These are phyloP conservation scores for Viola pubescens DNA, from an alignment of 441 rosid genomes.

Conservation along the genomic window DNA sequence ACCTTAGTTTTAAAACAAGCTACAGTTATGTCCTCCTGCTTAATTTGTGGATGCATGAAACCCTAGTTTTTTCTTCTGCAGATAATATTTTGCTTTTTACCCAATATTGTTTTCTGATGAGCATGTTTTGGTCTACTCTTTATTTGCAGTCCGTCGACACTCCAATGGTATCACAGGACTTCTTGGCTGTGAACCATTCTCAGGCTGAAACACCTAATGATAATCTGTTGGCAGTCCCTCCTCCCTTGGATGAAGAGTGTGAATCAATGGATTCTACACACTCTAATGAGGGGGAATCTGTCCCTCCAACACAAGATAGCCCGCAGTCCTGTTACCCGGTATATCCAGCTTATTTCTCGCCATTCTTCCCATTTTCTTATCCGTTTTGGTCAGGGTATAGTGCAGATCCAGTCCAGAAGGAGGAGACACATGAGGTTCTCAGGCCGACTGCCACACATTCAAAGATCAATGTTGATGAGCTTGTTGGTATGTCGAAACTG, in stretches of 20 bases:
- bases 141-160: slow-evolving; percentile 48
- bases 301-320: slow-evolving; percentile 35
- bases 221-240: slow-evolving; percentile 34
- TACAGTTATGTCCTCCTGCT: neutral
- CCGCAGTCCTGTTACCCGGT: slow-evolving; percentile 49
- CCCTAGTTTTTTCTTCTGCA: neutral
- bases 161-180: slow-evolving; percentile 49
- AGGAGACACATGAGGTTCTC: slow-evolving; percentile 64
- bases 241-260: slow-evolving; percentile 62
- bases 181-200: slow-evolving; percentile 29
- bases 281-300: slow-evolving; percentile 55
- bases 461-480: slow-evolving; percentile 62
- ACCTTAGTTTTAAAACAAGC: too few relatives aligned
- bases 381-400: slow-evolving; percentile 58
- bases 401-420: slow-evolving; percentile 29
- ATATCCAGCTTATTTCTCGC: slow-evolving; percentile 66
- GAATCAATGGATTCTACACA: slow-evolving; percentile 91
- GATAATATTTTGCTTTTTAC: neutral
- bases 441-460: slow-evolving; percentile 69
- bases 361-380: slow-evolving; percentile 51
- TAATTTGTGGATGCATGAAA: neutral
- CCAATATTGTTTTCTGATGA: neutral
- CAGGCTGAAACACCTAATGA: slow-evolving; percentile 39
- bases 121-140: neutral
- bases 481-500: slow-evolving; percentile 76